These are phyloP conservation scores for Exophiala alcalophila DNA, from an alignment of 2,329 filamentous ascomycete genomes.

Conservation along the genomic window DNA sequence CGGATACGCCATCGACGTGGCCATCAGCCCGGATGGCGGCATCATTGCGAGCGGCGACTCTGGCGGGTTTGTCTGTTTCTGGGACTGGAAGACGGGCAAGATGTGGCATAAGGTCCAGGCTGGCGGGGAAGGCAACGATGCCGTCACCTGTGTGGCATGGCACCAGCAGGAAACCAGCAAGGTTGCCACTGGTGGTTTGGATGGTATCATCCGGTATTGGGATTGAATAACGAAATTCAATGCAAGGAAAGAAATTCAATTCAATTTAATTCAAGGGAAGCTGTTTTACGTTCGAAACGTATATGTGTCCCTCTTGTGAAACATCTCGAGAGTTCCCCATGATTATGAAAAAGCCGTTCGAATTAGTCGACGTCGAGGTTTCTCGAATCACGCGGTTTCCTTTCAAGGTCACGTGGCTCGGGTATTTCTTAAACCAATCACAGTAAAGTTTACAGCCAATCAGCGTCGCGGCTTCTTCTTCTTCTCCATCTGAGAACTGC, in stretches of 20 bases:
- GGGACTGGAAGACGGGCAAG: conserved; percentile 99
- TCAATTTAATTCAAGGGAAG: not conserved
- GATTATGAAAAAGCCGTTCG: too few species aligned
- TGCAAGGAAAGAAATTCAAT: not conserved
- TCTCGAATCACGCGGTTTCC: too few species aligned
- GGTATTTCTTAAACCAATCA: too few species aligned
- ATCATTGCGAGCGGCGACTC: conserved; percentile 85
- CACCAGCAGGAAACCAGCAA: conserved; percentile 97
- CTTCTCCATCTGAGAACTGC: too few species aligned
- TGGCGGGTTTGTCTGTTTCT: conserved; percentile 88
- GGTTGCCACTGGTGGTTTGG: conserved; percentile 83
- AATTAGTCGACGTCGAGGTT: too few species aligned
- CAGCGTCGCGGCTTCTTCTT: too few species aligned
- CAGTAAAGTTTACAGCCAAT: too few species aligned
- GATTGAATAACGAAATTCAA: conserved; percentile 68
- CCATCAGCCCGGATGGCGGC: conserved; percentile 85
- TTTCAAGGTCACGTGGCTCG: too few species aligned
- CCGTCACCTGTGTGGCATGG: conserved; percentile 83
- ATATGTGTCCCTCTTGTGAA: too few species aligned
- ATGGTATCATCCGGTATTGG: conserved; percentile 89
- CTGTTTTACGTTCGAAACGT: too few species aligned
- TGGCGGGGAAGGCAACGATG: conserved; percentile 48
- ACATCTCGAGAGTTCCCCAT: too few species aligned
- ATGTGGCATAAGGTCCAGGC: conserved; percentile 97
- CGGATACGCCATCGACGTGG: conserved; percentile 86